Evolutionary conservation across 768 basidiomycete genomes (phyloP), one percentile per base, ranked within the genome.

Genomic region (Lactarius deliciosus): DNA sequence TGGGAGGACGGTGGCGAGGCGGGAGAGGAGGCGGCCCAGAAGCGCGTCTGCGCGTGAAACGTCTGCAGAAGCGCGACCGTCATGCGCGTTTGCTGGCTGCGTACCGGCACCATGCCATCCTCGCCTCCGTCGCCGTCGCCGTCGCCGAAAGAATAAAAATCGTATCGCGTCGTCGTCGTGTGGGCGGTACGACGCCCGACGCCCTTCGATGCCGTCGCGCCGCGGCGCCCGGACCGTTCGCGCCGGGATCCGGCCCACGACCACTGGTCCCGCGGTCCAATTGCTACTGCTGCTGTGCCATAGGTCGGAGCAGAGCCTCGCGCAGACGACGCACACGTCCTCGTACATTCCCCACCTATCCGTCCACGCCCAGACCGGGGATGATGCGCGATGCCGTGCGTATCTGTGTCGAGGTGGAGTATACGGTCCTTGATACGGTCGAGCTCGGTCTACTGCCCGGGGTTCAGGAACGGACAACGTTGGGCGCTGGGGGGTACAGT

Each of bases 291-390:
- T 89, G 30, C 76, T 69, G 34, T 86, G 80, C 86, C 81, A 90
- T 3, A 82, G 80, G 15, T 90, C 88, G 72, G 88, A 83, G 91
- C 90, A 93, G n/a, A 92, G 80, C 2, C 89, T 86, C 0, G 91
- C 92, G 72, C 92, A 93, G 57, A 91, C 80, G 45, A 92, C 79
- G 68, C 92, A 94, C 28, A 89, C 87, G 66, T 93, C 92, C 76
- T 94, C 92, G 71, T 94, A 94, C 15, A 93, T 79, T 28, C 85
- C 83, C 90, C 91, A 92, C 9, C 83, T 83, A 68, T 92, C 92
- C 16, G 85, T 50, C 47, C 47, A 50, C 4, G 22, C 81, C 89
- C 89, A 91, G 9, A 60, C 20, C 25, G 62, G 55, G 20, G 62
- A 50, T 6, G 34, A 36, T 36, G 34, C 34, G 41, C 41, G 22